A percentile compares a stretch with the other conserved stretches of the same genome.
These are phyloP conservation scores for Acacia acuminata DNA, from an alignment of 306 rosid genomes.

Conservation along the genomic window DNA sequence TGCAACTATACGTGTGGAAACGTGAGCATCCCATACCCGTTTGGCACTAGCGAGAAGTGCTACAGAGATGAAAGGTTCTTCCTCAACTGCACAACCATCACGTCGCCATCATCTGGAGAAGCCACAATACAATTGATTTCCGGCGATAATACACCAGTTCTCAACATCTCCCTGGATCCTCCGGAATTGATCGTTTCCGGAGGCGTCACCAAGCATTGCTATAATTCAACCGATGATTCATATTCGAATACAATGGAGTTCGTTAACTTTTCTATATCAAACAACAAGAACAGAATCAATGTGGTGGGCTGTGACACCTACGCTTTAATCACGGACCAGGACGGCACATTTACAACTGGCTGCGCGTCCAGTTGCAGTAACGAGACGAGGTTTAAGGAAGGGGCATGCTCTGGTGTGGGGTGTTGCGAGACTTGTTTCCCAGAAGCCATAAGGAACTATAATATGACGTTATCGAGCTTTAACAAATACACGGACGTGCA, in stretches of 20 bases:
- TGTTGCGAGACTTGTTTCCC: constrained; percentile 11
- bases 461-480: not conserved
- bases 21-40: too few relatives aligned
- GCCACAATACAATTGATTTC: fast-evolving
- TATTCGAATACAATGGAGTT: not conserved
- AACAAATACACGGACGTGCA: fast-evolving
- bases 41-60: too few relatives aligned
- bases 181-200: too few relatives aligned
- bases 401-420: not conserved
- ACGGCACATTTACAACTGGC: not conserved
- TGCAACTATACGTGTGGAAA: too few relatives aligned
- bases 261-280: not conserved
- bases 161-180: too few relatives aligned
- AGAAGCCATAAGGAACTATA: not conserved
- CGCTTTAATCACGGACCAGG: not conserved
- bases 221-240: fast-evolving
- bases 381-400: not conserved
- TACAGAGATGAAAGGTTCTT: too few relatives aligned
- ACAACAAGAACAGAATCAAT: not conserved
- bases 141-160: too few relatives aligned
- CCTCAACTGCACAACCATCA: too few relatives aligned
- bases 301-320: not conserved
- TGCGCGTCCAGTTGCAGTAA: not conserved
- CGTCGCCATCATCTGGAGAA: too few relatives aligned
- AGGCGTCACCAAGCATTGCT: fast-evolving